phyloP scores from a whole-genome alignment of 108 stramenopile species.

The Parmales sp. region DNA sequence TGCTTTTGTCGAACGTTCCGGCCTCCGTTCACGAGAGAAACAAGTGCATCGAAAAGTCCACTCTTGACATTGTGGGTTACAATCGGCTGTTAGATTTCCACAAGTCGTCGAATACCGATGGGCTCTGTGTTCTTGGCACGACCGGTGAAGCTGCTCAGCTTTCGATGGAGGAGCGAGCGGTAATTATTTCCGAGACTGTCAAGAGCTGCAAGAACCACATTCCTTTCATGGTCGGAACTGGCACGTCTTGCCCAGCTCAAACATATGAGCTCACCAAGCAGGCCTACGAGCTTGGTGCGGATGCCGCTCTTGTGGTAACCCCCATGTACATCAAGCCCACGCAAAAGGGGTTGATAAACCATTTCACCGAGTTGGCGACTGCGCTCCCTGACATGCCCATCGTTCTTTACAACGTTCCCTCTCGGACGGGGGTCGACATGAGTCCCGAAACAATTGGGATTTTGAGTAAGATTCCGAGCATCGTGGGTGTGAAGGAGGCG shows the following conservation, averaged over 20 bases:
- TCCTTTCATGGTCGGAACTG: constrained; percentile 64
- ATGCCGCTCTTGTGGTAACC: constrained; percentile 78
- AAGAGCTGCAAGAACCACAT: constrained; percentile 54
- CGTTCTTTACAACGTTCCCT: constrained; percentile 84
- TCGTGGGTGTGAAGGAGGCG: constrained; percentile 80
- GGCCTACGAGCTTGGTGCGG: constrained; percentile 75
- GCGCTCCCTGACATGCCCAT: constrained; percentile 61
- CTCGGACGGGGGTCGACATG: constrained; percentile 53
- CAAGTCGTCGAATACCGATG: no score
- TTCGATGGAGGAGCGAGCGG: constrained; percentile 58
- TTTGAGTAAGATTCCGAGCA: constrained; percentile 36
- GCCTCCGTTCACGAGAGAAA: no score
- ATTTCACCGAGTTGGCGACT: constrained; percentile 63
- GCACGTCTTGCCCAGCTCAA: constrained; percentile 56
- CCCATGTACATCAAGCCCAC: constrained; percentile 91
- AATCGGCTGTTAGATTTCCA: no score
- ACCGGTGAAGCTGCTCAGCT: constrained; percentile 83
- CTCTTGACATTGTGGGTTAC: no score
- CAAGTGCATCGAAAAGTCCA: no score
- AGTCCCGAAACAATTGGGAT: constrained; percentile 51
- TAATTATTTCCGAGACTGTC: constrained; percentile 55
- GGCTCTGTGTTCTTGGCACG: constrained; percentile 76
- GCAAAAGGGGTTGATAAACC: constrained; percentile 64
- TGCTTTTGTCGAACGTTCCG: no score
- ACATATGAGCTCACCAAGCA: constrained; percentile 52